Conservation (phyloP, 805 yeast species). For the Suhomyces vadensis region DNA sequence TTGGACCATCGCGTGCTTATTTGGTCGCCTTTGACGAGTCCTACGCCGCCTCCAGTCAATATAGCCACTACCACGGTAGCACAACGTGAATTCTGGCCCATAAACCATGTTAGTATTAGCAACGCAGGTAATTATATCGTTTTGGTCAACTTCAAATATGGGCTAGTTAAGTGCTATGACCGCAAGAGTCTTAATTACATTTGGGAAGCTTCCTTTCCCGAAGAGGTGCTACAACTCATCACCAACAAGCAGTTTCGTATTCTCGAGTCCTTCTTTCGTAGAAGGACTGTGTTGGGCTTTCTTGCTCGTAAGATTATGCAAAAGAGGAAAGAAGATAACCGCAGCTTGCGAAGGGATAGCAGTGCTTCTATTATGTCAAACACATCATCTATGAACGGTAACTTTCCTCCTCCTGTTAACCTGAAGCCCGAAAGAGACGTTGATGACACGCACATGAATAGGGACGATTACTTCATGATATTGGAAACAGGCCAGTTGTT, state of each 20-base stretch:
- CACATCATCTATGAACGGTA: conserved; percentile 29
- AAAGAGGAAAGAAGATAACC: conserved; percentile 18
- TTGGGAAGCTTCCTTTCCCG: conserved; percentile 53
- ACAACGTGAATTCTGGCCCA: conserved; percentile 55
- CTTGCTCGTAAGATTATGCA: conserved; percentile 35
- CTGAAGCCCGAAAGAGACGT: conserved; percentile 3
- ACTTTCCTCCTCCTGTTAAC: conserved; percentile 31
- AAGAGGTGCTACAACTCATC: conserved; percentile 23
- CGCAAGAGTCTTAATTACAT: conserved; percentile 53
- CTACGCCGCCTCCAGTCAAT: conserved; percentile 21
- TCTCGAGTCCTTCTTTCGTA: conserved; percentile 62
- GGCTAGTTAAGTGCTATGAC: conserved; percentile 61
- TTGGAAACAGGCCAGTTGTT: conserved; percentile 51
- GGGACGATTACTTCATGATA: conserved; percentile 54
- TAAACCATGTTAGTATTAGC: conserved; percentile 56
- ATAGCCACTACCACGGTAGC: conserved; percentile 45
- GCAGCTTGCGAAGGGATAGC: conserved; percentile 33
- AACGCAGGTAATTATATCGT: conserved; percentile 60
- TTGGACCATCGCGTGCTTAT: conserved; percentile 69
- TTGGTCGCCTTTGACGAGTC: conserved; percentile 63
- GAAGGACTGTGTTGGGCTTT: conserved; percentile 51
- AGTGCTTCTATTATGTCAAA: conserved; percentile 26
- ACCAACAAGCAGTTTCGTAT: conserved; percentile 33
- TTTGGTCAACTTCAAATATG: conserved; percentile 50
- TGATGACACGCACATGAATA: conserved; percentile 21